Percentiles rank a stretch among this genome's conserved stretches.
Conservation (phyloP, 2,329 filamentous ascomycete genomes). For the Hymenoscyphus infarciens region DNA sequence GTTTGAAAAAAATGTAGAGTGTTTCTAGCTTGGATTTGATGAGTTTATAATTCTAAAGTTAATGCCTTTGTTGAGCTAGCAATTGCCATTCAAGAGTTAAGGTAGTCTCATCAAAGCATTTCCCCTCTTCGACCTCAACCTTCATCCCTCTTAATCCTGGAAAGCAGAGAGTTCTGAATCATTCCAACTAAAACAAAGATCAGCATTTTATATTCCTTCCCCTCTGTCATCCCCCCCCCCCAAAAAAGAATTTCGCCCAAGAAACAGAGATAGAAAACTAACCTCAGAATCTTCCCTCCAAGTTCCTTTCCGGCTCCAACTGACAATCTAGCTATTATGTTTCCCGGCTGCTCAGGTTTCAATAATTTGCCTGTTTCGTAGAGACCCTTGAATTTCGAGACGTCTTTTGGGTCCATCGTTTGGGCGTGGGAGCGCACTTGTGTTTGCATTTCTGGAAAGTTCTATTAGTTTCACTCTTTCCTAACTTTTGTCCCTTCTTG, state of each 20-base stretch:
- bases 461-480: background rate
- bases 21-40: too few relatives aligned
- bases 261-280: conserved; percentile 33
- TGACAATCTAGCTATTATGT: conserved; percentile 79
- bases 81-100: too few relatives aligned
- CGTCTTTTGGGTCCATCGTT: conserved; percentile 55
- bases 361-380: conserved; percentile 70
- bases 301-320: conserved; percentile 61
- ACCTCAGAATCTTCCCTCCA: conserved; percentile 74
- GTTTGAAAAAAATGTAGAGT: too few relatives aligned
- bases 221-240: background rate
- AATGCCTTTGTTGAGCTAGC: too few relatives aligned
- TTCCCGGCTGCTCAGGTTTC: conserved; percentile 77
- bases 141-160: too few relatives aligned
- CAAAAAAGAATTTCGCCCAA: background rate
- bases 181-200: too few relatives aligned
- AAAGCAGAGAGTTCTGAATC: too few relatives aligned
- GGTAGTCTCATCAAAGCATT: too few relatives aligned
- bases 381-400: conserved; percentile 62
- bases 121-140: too few relatives aligned
- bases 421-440: conserved; percentile 68
- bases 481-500: too few relatives aligned
- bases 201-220: too few relatives aligned
- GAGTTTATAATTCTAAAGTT: too few relatives aligned
- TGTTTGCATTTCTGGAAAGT: conserved; percentile 73